Base-by-base conservation (phyloP, 441 rosid species). In the Hura crepitans region DNA sequence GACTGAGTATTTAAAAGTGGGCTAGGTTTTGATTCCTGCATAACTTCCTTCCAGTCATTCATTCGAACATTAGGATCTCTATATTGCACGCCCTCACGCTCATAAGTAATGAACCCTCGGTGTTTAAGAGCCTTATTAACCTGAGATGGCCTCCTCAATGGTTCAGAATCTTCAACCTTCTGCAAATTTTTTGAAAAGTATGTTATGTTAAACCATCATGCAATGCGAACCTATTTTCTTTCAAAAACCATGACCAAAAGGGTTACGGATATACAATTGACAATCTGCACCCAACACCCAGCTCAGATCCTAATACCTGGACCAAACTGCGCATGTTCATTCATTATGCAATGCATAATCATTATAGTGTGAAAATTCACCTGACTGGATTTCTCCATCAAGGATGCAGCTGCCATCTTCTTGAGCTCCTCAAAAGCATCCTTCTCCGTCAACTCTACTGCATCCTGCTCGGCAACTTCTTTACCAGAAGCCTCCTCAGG, bases 41-140 rank as follows among this genome's bases (percentile, higher is more conserved):
- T 90, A 72, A 96, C 99, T 83, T 96, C 99, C 11, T 88, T 83
- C 97, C 97, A 96, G 70, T 96, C 99, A 49, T 82, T 81, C 86
- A 93, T 79, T 47, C 98, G 95, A 49, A 85, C 82, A 74, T 77
- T 88, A 64, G 99, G 97, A 76, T 96, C 97, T 80, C 99, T 86
- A 78, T 96, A 96, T 62, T 81, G 86, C 61, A 93, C 87, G 53
- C 97, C 97, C 79, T 93, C 96, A 13, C 98, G 97, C 80, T 96
- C 97, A 72, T 96, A 96, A 73, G 90, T 84, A 69, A 96, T 72
- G 73, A 96, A 96, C 43, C 99, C 99, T 28, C 97, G 76, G 74
- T 91, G 86, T 68, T 96, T 96, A 69, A 81, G 84, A 67, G 99
- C 96, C 81, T 82, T 78, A 5, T 72, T 58, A 49, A 93, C 93